These are phyloP conservation scores for Diaporthe eres DNA, from an alignment of 2,329 filamentous ascomycete species.

Conservation along the genomic window DNA sequence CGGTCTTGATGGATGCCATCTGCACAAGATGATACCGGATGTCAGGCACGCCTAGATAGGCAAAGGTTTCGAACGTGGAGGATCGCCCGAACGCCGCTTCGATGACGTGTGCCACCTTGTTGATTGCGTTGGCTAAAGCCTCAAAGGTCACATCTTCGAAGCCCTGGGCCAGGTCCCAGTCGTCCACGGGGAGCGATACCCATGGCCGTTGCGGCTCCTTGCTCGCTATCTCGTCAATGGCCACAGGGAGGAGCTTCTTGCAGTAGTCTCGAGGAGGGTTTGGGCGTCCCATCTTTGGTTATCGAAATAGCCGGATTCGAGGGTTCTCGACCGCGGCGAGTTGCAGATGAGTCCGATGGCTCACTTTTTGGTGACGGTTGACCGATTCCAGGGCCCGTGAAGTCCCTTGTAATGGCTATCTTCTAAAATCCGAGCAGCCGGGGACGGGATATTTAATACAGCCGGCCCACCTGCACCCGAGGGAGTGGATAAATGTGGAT, in stretches of 20 bases:
- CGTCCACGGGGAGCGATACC: constrained; percentile 44
- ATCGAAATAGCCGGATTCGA: not conserved
- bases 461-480: constrained; percentile 12
- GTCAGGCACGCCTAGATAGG: constrained; percentile 44
- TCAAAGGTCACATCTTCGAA: constrained; percentile 45
- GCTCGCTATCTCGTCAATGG: constrained; percentile 42
- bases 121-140: constrained; percentile 43
- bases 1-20: constrained; percentile 44
- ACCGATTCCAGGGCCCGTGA: not conserved
- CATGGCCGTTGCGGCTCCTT: constrained; percentile 42
- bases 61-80: constrained; percentile 41
- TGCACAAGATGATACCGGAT: constrained; percentile 45
- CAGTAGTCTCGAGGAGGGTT: constrained; percentile 33
- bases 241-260: constrained; percentile 41
- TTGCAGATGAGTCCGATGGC: not conserved
- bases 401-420: not conserved
- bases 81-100: constrained; percentile 41
- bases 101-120: constrained; percentile 44
- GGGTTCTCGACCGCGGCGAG: not conserved
- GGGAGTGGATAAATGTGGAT: constrained; percentile 15
- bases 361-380: not conserved
- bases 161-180: constrained; percentile 43
- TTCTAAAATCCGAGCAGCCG: constrained; percentile 8
- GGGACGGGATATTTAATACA: constrained; percentile 25
- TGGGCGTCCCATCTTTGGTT: constrained; percentile 18